Conservation (phyloP, 1,284 basidiomycete species). For the Dichomitus squalens region DNA sequence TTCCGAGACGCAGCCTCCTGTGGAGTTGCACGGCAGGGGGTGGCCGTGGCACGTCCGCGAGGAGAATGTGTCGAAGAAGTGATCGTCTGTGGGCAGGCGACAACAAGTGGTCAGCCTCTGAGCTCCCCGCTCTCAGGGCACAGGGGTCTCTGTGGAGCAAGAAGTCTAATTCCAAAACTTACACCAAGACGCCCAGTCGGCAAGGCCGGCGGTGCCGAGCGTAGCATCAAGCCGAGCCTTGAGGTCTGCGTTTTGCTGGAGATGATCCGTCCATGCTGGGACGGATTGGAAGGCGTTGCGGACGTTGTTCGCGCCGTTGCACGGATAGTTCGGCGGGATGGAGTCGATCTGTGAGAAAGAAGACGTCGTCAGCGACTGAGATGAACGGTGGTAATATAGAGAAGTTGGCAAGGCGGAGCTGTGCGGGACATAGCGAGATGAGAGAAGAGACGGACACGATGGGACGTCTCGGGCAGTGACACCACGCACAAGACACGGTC, state of each 20-base stretch:
- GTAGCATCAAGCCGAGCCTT: constrained; percentile 44
- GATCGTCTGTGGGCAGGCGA: constrained; percentile 35
- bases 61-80: constrained; percentile 52
- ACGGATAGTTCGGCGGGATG: constrained; percentile 50
- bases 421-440: neutral
- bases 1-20: constrained; percentile 45
- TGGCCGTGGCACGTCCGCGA: constrained; percentile 53
- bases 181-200: constrained; percentile 51
- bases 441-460: neutral
- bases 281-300: constrained; percentile 47
- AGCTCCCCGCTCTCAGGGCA: neutral
- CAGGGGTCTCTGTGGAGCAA: neutral
- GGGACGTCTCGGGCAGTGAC: neutral
- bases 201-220: constrained; percentile 46
- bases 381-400: neutral
- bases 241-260: constrained; percentile 42
- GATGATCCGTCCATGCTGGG: constrained; percentile 53
- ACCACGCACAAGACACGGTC: no score
- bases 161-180: constrained; percentile 9
- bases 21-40: constrained; percentile 49
- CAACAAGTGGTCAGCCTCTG: constrained; percentile 4
- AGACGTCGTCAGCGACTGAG: neutral
- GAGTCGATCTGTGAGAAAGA: constrained; percentile 46
- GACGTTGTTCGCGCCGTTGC: constrained; percentile 47
- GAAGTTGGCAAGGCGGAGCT: neutral